Percentiles rank a stretch among this genome's conserved stretches.
Conservation (phyloP, 1,139 yeast genomes). For the Petasospora rhodanensis region DNA sequence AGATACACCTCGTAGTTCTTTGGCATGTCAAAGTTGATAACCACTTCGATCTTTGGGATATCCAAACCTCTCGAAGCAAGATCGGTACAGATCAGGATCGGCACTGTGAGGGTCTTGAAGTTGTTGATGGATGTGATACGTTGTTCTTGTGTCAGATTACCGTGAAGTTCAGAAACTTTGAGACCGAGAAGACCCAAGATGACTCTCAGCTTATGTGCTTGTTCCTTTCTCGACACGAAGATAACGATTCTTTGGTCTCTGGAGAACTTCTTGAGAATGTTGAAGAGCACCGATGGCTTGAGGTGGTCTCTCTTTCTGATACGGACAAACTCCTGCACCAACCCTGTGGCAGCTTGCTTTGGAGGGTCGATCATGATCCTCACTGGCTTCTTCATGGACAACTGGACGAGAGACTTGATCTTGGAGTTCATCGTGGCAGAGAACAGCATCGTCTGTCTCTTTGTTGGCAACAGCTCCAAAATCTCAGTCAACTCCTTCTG, state of each 20-base stretch:
- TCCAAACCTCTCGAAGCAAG: constrained; percentile 98
- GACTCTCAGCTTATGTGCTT: constrained; percentile 82
- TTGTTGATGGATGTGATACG: constrained; percentile 80
- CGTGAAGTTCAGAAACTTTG: constrained; percentile 89
- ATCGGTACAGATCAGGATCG: constrained; percentile 92
- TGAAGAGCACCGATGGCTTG: constrained; percentile 77
- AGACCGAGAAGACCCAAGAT: constrained; percentile 83
- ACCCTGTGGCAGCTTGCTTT: constrained; percentile 81
- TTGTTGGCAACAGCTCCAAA: constrained; percentile 76
- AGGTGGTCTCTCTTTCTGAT: constrained; percentile 82
- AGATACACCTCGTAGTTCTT: constrained; percentile 83
- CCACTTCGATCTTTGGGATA: constrained; percentile 95
- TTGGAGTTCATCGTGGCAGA: constrained; percentile 98
- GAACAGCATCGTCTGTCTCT: constrained; percentile 88
- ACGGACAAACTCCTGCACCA: constrained; percentile 90
- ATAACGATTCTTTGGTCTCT: constrained; percentile 71
- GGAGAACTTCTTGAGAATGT: constrained; percentile 63
- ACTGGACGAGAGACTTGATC: constrained; percentile 80
- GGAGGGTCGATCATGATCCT: constrained; percentile 97
- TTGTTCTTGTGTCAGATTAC: constrained; percentile 92
- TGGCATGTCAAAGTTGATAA: constrained; percentile 94
- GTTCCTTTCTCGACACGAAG: constrained; percentile 85
- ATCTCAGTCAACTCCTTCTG: constrained; percentile 92
- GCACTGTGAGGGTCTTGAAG: constrained; percentile 77
- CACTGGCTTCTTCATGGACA: constrained; percentile 85